These are phyloP conservation scores for Acorus gramineus DNA, from an alignment of 106 monocot species.

Conservation along the genomic window DNA sequence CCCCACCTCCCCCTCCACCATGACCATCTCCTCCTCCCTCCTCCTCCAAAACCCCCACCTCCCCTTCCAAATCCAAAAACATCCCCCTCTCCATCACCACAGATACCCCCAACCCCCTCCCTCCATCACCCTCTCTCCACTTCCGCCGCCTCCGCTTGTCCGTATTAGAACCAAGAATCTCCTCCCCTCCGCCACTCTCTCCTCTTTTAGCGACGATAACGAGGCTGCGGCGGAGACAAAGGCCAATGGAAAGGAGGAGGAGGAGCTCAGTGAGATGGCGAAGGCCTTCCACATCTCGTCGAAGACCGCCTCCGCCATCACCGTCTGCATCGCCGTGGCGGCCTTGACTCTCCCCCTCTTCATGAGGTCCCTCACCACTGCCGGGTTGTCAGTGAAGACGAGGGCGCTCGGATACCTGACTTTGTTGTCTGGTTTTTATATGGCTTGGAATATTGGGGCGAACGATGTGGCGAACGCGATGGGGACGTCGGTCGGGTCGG, in stretches of 20 bases:
- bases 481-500: conserved; percentile 98
- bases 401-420: conserved; percentile 61
- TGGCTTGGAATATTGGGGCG: conserved; percentile 99
- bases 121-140: neutral
- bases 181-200: conserved; percentile 21
- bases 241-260: neutral
- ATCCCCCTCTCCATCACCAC: neutral
- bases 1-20: conserved; percentile 5
- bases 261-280: conserved; percentile 54
- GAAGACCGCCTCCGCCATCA: conserved; percentile 47
- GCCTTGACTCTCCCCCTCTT: conserved; percentile 55
- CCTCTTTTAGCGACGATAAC: conserved; percentile 37
- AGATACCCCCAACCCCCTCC: neutral
- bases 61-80: neutral
- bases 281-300: conserved; percentile 75
- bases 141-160: too few relatives aligned
- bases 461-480: conserved; percentile 98
- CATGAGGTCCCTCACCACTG: conserved; percentile 41
- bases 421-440: conserved; percentile 77
- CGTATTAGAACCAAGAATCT: too few relatives aligned
- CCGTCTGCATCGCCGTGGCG: conserved; percentile 57
- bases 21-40: neutral
- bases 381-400: conserved; percentile 31
- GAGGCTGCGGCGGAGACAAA: neutral
- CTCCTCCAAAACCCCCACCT: neutral